Percentiles rank a stretch among this genome's conserved stretches.
These are phyloP conservation scores for Raddia guianensis DNA, from an alignment of 176 grass and related monocot genomes.

Conservation along the genomic window DNA sequence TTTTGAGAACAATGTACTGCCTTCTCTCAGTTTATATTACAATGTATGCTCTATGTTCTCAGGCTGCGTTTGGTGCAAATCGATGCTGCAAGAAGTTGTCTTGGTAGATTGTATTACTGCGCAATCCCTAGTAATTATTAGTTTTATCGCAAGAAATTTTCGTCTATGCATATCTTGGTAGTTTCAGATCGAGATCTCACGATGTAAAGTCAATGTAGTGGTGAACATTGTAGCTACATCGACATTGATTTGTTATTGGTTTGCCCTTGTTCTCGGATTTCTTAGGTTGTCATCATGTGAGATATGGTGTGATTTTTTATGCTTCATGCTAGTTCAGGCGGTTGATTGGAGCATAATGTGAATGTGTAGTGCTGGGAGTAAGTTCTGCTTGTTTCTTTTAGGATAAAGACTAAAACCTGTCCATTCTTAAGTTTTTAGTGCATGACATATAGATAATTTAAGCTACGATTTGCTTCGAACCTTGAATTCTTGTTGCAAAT, in stretches of 20 bases:
- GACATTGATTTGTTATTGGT: neutral
- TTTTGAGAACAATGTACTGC: conserved; percentile 63
- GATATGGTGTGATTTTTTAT: neutral
- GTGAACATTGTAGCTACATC: neutral
- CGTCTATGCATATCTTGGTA: neutral
- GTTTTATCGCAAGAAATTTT: neutral
- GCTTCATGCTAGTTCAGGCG: neutral
- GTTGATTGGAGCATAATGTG: neutral
- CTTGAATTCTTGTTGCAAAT: neutral
- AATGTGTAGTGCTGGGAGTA: neutral
- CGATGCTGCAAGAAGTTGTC: neutral
- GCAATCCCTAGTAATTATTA: neutral
- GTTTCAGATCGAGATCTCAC: conserved; percentile 2
- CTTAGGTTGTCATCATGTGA: neutral
- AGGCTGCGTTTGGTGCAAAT: neutral
- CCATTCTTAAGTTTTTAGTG: neutral
- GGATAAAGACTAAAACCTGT: neutral
- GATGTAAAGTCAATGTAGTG: neutral
- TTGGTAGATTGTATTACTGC: neutral
- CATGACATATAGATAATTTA: neutral
- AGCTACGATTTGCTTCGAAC: conserved; percentile 21
- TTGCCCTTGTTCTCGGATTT: neutral
- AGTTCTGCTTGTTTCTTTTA: neutral
- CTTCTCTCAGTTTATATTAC: conserved; percentile 16
- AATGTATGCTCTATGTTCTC: neutral